Conservation (phyloP, 805 yeast genomes). For the Yamadazyma philogaea region DNA sequence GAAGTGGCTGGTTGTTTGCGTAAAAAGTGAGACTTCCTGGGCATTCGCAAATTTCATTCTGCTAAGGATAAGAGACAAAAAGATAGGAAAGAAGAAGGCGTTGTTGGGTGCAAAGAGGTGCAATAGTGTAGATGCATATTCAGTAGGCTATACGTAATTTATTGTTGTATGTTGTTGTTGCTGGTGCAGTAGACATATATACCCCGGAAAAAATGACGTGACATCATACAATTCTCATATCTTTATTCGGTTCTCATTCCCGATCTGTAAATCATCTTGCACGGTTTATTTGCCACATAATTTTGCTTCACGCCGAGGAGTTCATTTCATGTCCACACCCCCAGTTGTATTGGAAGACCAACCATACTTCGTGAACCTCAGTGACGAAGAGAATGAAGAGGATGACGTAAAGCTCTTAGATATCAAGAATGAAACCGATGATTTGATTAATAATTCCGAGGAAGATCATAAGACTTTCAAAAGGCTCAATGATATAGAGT, state of each 20-base stretch:
- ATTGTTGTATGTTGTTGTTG: no score
- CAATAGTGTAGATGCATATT: neutral
- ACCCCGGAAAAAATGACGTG: no score
- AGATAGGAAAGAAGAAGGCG: neutral
- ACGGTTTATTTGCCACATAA: neutral
- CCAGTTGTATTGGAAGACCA: neutral
- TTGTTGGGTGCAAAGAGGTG: neutral
- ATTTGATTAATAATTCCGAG: conserved; percentile 23
- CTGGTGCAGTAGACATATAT: no score
- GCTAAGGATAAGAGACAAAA: neutral
- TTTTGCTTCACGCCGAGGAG: no score
- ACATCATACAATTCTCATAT: neutral
- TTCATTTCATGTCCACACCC: neutral
- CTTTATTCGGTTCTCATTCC: neutral
- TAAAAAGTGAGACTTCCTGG: neutral
- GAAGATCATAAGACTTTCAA: conserved; percentile 19
- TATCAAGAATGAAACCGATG: conserved; percentile 34
- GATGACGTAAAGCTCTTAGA: conserved; percentile 39
- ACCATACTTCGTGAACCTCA: conserved; percentile 6
- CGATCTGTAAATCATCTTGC: neutral
- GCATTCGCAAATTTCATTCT: neutral
- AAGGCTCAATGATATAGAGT: conserved; percentile 34
- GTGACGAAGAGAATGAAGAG: conserved; percentile 24
- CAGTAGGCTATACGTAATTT: no score
- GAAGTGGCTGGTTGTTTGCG: neutral